Percentiles rank a stretch among this genome's conserved stretches.
Conservation (phyloP, 495 filamentous ascomycete species). For the Polyplosphaeria fusca region DNA sequence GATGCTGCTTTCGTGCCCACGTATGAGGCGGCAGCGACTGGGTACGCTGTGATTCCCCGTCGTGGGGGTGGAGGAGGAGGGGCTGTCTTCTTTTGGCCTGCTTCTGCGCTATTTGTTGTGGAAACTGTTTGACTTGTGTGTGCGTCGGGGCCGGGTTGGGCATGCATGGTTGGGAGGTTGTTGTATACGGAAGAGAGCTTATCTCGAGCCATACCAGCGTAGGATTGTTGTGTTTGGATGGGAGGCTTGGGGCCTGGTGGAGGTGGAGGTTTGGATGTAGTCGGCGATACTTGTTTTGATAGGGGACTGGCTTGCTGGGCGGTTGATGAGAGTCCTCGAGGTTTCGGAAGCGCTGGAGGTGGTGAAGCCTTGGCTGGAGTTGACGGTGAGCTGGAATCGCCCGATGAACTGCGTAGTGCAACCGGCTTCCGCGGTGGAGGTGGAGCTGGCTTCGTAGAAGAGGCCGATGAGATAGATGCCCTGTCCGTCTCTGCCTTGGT, state of each 20-base stretch:
- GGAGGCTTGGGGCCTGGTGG: neutral
- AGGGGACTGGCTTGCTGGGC: conserved; percentile 14
- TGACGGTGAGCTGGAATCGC: conserved; percentile 3
- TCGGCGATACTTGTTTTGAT: conserved; percentile 8
- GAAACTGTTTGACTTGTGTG: neutral
- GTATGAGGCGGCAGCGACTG: conserved; percentile 46
- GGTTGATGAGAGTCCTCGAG: conserved; percentile 26
- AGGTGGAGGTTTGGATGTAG: conserved; percentile 1
- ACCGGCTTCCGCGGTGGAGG: conserved; percentile 41
- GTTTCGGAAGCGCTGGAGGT: conserved; percentile 40
- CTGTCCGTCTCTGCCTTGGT: conserved; percentile 7
- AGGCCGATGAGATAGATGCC: conserved; percentile 10
- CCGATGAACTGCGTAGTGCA: conserved; percentile 37
- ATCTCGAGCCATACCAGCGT: conserved; percentile 37
- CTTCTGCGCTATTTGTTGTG: neutral
- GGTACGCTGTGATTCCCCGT: conserved; percentile 43
- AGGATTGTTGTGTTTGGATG: conserved; percentile 9
- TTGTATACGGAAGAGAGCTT: conserved; percentile 50
- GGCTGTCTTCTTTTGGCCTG: conserved; percentile 15
- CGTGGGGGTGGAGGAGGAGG: conserved; percentile 44
- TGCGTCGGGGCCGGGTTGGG: conserved; percentile 22
- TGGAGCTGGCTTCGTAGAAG: conserved; percentile 18
- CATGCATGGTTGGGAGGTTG: conserved; percentile 43
- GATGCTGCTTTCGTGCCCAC: conserved; percentile 37
- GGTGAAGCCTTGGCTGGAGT: conserved; percentile 23